A percentile compares a stretch with the other conserved stretches of the same genome.
phyloP scores from a whole-genome alignment of 495 filamentous ascomycete species.

The Thozetella sp. region DNA sequence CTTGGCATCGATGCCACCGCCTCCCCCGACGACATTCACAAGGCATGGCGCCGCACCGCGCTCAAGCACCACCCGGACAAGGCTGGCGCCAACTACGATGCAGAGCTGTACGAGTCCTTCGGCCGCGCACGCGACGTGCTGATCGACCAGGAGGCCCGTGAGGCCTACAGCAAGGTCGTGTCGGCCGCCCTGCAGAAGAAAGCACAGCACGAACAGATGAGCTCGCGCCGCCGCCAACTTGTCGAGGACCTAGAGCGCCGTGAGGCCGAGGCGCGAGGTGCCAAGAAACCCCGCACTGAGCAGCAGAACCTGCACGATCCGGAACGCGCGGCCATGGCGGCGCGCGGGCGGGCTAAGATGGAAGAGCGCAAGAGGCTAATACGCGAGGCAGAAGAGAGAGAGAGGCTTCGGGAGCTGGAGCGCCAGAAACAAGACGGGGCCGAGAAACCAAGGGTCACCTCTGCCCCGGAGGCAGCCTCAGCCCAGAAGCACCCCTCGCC shows the following conservation, averaged over 20 bases:
- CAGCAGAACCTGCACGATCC: constrained; percentile 5
- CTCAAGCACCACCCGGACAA: constrained; percentile 56
- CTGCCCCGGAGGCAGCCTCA: no score
- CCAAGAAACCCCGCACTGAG: constrained; percentile 5
- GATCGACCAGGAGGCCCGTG: constrained; percentile 32
- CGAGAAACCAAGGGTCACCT: no score
- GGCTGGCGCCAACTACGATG: constrained; percentile 43
- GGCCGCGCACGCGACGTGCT: constrained; percentile 48
- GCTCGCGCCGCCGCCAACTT: constrained; percentile 27
- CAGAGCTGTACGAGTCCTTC: constrained; percentile 45
- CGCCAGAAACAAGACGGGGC: constrained; percentile 8
- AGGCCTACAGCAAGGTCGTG: constrained; percentile 40
- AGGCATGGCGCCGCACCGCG: constrained; percentile 43
- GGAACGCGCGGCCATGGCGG: constrained; percentile 20
- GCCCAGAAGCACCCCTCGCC: constrained; percentile 1
- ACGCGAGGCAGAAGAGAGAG: constrained; percentile 42
- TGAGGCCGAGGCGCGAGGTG: constrained; percentile 26
- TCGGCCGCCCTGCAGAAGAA: constrained; percentile 37
- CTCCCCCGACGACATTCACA: constrained; percentile 41
- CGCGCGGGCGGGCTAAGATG: constrained; percentile 21
- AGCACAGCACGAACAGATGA: constrained; percentile 22
- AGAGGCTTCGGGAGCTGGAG: constrained; percentile 21
- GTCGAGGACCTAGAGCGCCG: constrained; percentile 39
- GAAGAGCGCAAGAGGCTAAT: constrained; percentile 33
- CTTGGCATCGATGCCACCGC: constrained; percentile 39